phyloP scores from a whole-genome alignment of 345 rosid genomes.

The Boechera stricta region DNA sequence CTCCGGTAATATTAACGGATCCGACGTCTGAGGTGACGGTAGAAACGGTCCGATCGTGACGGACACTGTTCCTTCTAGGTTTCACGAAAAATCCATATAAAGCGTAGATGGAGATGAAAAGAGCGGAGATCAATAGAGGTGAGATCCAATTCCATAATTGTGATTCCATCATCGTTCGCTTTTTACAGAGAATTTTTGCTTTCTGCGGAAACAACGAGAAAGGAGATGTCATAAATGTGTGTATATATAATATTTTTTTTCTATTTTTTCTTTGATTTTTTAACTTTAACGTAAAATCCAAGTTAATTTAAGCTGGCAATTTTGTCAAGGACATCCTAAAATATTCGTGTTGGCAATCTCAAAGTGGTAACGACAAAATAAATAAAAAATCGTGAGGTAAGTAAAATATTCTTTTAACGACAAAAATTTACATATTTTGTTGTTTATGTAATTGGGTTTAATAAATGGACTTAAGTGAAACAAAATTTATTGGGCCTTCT shows the following conservation, averaged over 20 bases:
- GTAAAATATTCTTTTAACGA: not conserved
- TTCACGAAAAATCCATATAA: conserved; percentile 44
- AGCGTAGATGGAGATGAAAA: conserved; percentile 45
- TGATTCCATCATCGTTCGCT: conserved; percentile 46
- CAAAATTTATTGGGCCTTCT: not conserved
- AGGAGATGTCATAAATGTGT: not conserved
- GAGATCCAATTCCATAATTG: conserved; percentile 52
- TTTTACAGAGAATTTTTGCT: conserved; percentile 14
- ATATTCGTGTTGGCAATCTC: conserved; percentile 7
- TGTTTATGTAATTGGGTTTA: not conserved
- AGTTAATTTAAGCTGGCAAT: conserved; percentile 29
- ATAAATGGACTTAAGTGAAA: not conserved
- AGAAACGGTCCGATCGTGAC: conserved; percentile 42
- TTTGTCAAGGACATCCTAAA: not conserved
- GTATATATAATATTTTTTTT: not conserved
- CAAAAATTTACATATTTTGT: not conserved
- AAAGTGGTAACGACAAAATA: not conserved
- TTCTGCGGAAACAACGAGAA: conserved; percentile 34
- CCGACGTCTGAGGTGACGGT: conserved; percentile 47
- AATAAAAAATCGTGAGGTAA: not conserved
- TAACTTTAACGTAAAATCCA: conserved; percentile 27
- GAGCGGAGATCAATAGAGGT: conserved; percentile 44
- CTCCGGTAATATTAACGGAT: conserved; percentile 41
- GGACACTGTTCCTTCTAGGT: conserved; percentile 28
- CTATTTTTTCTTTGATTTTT: not conserved